Percentiles rank a stretch among this genome's conserved stretches.
phyloP scores from a whole-genome alignment of 2,329 filamentous ascomycete species.

The Scolecobasidium constrictum region DNA sequence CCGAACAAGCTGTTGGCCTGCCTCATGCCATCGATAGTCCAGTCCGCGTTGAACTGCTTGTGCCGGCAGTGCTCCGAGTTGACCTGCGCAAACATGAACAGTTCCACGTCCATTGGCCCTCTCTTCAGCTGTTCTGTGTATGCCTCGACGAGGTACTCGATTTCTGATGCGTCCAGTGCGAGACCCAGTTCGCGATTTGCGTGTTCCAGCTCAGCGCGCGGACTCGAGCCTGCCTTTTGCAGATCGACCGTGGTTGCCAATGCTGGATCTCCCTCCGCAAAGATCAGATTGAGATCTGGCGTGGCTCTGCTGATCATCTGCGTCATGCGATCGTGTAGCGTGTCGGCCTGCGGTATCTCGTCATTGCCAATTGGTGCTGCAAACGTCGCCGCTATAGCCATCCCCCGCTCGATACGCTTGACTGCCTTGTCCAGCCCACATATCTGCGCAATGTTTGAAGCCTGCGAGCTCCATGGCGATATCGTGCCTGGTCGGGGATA shows the following conservation, averaged over 20 bases:
- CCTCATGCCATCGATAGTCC: conserved; percentile 79
- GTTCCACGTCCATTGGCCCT: conserved; percentile 76
- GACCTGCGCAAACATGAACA: conserved; percentile 99
- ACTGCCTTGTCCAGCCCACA: conserved; percentile 67
- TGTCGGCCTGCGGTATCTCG: conserved; percentile 51
- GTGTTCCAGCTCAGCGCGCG: conserved; percentile 61
- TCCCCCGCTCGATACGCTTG: conserved; percentile 76
- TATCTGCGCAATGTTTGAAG: conserved; percentile 85
- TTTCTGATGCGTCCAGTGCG: conserved; percentile 77
- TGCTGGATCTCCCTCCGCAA: conserved; percentile 54
- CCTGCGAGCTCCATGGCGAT: conserved; percentile 96
- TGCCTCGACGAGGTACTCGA: conserved; percentile 84
- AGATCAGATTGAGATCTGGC: conserved; percentile 67
- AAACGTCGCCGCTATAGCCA: conserved; percentile 58
- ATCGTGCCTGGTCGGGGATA: conserved; percentile 70
- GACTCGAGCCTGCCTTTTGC: conserved; percentile 51
- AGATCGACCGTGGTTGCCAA: conserved; percentile 69
- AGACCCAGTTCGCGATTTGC: conserved; percentile 80
- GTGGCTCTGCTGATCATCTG: conserved; percentile 59
- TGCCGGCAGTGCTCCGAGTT: conserved; percentile 89
- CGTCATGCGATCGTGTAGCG: conserved; percentile 91
- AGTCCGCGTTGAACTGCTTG: conserved; percentile 94
- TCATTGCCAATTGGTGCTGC: conserved; percentile 40
- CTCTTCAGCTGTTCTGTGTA: conserved; percentile 56
- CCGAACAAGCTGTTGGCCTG: conserved; percentile 78